These are phyloP conservation scores for Linderina pennispora DNA, from an alignment of 192 early-diverging fungal genomes.

Conservation along the genomic window DNA sequence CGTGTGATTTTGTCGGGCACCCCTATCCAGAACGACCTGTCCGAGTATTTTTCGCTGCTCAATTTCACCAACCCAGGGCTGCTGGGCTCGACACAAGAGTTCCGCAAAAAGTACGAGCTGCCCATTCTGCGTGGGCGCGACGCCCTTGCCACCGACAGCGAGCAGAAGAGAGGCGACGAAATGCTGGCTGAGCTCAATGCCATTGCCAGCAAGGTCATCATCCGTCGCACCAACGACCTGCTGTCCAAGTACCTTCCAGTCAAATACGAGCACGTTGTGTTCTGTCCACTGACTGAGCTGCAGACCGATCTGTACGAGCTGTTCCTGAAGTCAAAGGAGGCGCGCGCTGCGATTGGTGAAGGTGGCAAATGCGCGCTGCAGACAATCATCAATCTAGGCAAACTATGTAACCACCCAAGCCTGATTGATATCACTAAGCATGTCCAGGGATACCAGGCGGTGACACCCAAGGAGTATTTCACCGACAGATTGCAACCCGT, in stretches of 20 bases:
- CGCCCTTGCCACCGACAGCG: slow-evolving; percentile 76
- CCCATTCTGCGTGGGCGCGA: slow-evolving; percentile 94
- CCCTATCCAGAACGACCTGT: slow-evolving; percentile 86
- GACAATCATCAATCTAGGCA: slow-evolving; percentile 90
- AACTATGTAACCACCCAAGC: slow-evolving; percentile 96
- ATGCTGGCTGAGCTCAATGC: slow-evolving; percentile 78
- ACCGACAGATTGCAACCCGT: slow-evolving; percentile 13
- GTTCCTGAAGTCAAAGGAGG: slow-evolving; percentile 68
- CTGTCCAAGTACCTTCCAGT: slow-evolving; percentile 94
- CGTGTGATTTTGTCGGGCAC: slow-evolving; percentile 96
- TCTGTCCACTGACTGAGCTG: slow-evolving; percentile 72
- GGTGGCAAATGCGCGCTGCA: slow-evolving; percentile 77
- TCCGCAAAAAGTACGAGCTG: slow-evolving; percentile 88
- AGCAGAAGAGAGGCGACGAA: slow-evolving; percentile 70
- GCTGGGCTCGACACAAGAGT: slow-evolving; percentile 81
- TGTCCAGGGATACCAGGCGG: slow-evolving; percentile 52
- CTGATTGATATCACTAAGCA: slow-evolving; percentile 64
- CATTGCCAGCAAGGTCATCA: slow-evolving; percentile 93
- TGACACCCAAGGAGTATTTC: slow-evolving; percentile 53
- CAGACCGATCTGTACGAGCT: slow-evolving; percentile 80
- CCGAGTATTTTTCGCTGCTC: slow-evolving; percentile 91
- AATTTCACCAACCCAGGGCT: slow-evolving; percentile 94
- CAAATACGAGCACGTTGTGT: slow-evolving; percentile 99
- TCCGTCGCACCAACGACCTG: slow-evolving; percentile 93
- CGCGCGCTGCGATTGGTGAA: slow-evolving; percentile 50